Percentiles rank a stretch among this genome's conserved stretches.
Evolutionary conservation across 2,329 filamentous ascomycete species (phyloP).

Genomic region (Dendrostoma leiphaemia): DNA sequence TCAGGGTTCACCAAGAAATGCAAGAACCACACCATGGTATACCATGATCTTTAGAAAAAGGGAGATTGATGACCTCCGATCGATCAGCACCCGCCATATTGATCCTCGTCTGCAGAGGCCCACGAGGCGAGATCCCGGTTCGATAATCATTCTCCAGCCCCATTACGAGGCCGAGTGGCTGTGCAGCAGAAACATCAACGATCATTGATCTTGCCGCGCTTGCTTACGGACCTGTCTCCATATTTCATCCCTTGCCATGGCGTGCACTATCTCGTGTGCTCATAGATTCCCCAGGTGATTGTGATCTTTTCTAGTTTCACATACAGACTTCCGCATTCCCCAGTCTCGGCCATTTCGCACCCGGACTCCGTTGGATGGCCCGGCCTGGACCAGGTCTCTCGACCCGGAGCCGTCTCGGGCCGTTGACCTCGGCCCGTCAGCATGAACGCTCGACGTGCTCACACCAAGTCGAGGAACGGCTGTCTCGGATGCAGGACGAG

Average conservation of each 20-base stretch:
- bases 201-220: background rate
- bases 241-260: background rate
- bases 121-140: background rate
- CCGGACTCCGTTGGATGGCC: background rate
- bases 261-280: background rate
- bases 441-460: slow-evolving; percentile 12
- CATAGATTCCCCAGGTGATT: background rate
- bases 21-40: no score
- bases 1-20: no score
- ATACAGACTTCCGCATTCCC: background rate
- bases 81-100: background rate
- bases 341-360: background rate
- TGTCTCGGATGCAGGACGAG: slow-evolving; percentile 12
- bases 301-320: background rate
- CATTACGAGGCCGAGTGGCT: background rate
- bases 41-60: no score
- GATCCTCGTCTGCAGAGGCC: background rate
- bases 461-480: slow-evolving; percentile 17
- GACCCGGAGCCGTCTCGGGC: background rate
- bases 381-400: background rate
- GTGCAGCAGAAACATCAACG: background rate
- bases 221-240: background rate
- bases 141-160: background rate
- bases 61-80: background rate
- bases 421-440: background rate